These are phyloP conservation scores for Eryngium alpinum DNA, from an alignment of 140 eudicot species.

Conservation along the genomic window DNA sequence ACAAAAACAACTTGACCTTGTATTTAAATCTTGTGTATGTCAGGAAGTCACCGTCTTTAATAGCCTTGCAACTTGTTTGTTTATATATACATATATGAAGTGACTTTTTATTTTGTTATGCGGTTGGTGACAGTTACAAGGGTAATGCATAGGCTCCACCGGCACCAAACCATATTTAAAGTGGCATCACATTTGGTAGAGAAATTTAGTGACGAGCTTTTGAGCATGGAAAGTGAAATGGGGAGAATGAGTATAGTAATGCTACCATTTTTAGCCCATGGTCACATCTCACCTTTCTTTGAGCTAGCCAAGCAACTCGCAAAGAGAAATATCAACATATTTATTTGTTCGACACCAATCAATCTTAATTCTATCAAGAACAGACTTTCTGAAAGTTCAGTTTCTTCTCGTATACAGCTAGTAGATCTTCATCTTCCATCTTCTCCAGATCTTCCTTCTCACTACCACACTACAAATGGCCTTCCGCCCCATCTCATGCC, in stretches of 20 bases:
- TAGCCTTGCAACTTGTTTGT: too few species aligned
- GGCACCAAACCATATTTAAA: too few species aligned
- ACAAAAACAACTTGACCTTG: too few species aligned
- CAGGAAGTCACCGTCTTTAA: too few species aligned
- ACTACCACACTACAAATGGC: constrained; percentile 15
- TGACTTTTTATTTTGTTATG: too few species aligned
- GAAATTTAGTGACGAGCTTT: too few species aligned
- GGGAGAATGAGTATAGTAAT: background rate
- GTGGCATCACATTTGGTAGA: too few species aligned
- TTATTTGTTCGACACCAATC: constrained; percentile 5
- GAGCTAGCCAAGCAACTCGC: constrained; percentile 1
- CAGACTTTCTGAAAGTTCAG: constrained; percentile 1
- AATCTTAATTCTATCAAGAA: background rate
- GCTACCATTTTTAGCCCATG: constrained; percentile 10
- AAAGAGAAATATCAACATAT: background rate
- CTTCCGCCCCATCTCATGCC: constrained; percentile 33
- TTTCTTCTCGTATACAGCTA: background rate
- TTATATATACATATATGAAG: too few species aligned
- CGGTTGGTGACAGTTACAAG: too few species aligned
- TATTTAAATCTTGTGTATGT: too few species aligned
- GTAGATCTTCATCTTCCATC: constrained; percentile 10
- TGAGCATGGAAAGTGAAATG: background rate
- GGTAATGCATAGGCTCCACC: too few species aligned
- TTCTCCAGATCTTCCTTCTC: background rate
- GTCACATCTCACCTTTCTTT: constrained; percentile 7